phyloP scores from a whole-genome alignment of 2,329 filamentous ascomycete species.

The Phoma sp. region DNA sequence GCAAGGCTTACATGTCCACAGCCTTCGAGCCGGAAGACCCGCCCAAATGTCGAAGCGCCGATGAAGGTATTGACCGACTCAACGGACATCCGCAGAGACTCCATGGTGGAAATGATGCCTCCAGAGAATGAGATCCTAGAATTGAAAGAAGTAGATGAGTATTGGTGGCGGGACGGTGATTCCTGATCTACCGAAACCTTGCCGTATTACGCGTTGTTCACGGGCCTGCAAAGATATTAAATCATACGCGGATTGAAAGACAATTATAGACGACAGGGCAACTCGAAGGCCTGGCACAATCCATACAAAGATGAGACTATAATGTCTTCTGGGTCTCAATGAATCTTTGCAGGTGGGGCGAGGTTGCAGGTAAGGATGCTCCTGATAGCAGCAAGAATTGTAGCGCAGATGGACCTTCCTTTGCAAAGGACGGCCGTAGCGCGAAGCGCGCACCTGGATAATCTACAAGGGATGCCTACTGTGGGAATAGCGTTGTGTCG shows the following conservation, averaged over 20 bases:
- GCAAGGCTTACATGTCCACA: constrained; percentile 75
- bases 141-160: not conserved
- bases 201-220: constrained; percentile 3
- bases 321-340: constrained; percentile 6
- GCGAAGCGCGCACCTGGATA: constrained; percentile 16
- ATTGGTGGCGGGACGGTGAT: not conserved
- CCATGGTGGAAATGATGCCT: constrained; percentile 29
- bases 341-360: constrained; percentile 13
- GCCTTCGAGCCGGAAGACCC: constrained; percentile 76
- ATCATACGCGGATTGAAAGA: constrained; percentile 1
- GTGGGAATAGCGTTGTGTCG: constrained; percentile 31
- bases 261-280: not conserved
- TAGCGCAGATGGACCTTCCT: constrained; percentile 29
- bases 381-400: constrained; percentile 1
- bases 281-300: not conserved
- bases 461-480: constrained; percentile 31
- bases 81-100: constrained; percentile 23
- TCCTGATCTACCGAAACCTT: constrained; percentile 7
- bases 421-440: constrained; percentile 24
- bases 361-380: constrained; percentile 25
- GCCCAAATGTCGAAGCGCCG: constrained; percentile 47
- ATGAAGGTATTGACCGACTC: constrained; percentile 35
- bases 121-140: not conserved
- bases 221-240: not conserved
- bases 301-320: constrained; percentile 4